Evolutionary conservation across 176 grass and related monocot genomes (phyloP).

Genomic region (Triticum urartu): DNA sequence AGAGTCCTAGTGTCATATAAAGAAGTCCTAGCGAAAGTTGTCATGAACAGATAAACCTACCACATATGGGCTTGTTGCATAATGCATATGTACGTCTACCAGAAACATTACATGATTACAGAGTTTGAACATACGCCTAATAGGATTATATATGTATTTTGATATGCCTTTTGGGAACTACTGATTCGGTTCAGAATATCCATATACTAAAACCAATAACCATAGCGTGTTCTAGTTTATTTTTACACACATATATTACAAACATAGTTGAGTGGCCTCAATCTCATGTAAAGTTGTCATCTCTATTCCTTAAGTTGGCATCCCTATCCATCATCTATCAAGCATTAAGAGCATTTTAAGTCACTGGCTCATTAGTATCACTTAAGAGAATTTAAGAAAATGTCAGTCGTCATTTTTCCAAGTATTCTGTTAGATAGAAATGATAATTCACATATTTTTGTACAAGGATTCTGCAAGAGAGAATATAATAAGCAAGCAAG

Average conservation of each 20-base stretch:
- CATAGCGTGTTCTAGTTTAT: background rate
- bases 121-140: background rate
- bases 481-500: conserved; percentile 16
- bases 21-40: background rate
- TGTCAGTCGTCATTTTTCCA: background rate
- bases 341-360: background rate
- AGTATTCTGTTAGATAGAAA: conserved; percentile 4
- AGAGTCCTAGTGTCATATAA: background rate
- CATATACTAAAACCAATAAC: background rate
- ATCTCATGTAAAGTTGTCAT: background rate
- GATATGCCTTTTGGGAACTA: background rate
- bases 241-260: background rate
- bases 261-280: background rate
- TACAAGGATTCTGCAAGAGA: background rate
- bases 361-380: background rate
- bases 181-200: background rate
- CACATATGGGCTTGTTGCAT: background rate
- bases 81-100: conserved; percentile 9
- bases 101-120: conserved; percentile 1
- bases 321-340: conserved; percentile 10
- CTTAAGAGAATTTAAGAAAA: conserved; percentile 4
- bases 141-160: background rate
- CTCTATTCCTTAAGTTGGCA: background rate
- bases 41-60: background rate
- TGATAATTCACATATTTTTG: background rate